Conservation (phyloP, 2,329 filamentous ascomycete genomes). For the Mycosphaerelloides madeirae region DNA sequence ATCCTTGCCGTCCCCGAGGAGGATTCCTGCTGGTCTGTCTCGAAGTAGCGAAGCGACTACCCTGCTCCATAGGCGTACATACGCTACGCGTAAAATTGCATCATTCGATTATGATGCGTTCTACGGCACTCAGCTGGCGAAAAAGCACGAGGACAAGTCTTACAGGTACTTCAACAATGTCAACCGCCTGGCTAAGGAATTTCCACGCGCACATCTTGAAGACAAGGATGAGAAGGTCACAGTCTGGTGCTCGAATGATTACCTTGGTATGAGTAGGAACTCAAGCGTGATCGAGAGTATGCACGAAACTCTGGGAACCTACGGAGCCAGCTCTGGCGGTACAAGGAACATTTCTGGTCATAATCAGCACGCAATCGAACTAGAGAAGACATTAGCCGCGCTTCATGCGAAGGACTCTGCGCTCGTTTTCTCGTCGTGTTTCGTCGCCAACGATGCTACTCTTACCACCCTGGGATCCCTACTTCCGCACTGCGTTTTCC, state of each 20-base stretch:
- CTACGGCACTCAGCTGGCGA: slow-evolving; percentile 83
- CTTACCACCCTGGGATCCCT: slow-evolving; percentile 95
- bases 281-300: slow-evolving; percentile 79
- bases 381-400: slow-evolving; percentile 78
- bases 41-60: too few species aligned
- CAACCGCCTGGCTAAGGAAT: slow-evolving; percentile 94
- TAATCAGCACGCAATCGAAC: slow-evolving; percentile 83
- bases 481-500: slow-evolving; percentile 89
- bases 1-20: too few species aligned
- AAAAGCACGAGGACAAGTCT: slow-evolving; percentile 99
- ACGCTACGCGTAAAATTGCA: slow-evolving; percentile 44
- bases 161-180: slow-evolving; percentile 99
- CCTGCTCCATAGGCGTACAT: too few species aligned
- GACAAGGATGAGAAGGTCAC: slow-evolving; percentile 79
- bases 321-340: slow-evolving; percentile 90
- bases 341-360: slow-evolving; percentile 99
- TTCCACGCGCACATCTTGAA: slow-evolving; percentile 88
- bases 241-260: slow-evolving; percentile 99
- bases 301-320: slow-evolving; percentile 91
- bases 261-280: slow-evolving; percentile 96
- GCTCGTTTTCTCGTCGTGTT: slow-evolving; percentile 95
- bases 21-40: too few species aligned
- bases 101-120: slow-evolving; percentile 90
- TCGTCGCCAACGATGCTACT: slow-evolving; percentile 96
- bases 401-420: slow-evolving; percentile 89